Evolutionary conservation across 805 yeast genomes (phyloP).

Genomic region (Blastobotrys chiropterorum): DNA sequence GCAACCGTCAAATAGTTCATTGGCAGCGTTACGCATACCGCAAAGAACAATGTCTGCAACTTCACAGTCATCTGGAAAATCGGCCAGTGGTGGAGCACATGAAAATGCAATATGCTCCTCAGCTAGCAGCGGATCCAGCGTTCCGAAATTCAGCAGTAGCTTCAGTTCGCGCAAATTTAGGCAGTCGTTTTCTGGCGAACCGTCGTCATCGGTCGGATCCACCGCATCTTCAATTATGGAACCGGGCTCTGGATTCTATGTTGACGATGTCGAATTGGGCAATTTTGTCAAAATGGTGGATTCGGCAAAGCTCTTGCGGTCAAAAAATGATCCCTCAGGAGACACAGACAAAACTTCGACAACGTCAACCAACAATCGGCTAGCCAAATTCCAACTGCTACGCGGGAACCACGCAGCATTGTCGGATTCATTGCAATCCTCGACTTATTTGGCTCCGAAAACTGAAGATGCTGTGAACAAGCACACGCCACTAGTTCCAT

Average conservation of each 20-base stretch:
- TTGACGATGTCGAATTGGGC: constrained; percentile 44
- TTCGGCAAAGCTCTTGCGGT: constrained; percentile 42
- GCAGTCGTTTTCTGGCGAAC: constrained; percentile 32
- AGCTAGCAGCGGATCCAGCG: constrained; percentile 32
- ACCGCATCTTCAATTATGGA: constrained; percentile 23
- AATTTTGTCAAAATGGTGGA: constrained; percentile 71
- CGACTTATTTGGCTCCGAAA: constrained; percentile 13
- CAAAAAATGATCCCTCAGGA: too few relatives aligned
- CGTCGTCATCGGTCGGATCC: constrained; percentile 21
- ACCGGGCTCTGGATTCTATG: constrained; percentile 39
- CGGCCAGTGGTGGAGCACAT: too few relatives aligned
- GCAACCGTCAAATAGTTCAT: constrained; percentile 33
- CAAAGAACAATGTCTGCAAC: too few relatives aligned
- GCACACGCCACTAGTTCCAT: constrained; percentile 32
- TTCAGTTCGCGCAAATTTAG: constrained; percentile 32
- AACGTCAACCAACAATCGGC: constrained; percentile 19
- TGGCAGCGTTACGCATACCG: constrained; percentile 36
- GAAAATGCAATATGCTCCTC: constrained; percentile 17
- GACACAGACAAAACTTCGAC: constrained; percentile 25
- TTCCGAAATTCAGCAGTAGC: constrained; percentile 22
- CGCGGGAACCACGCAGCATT: constrained; percentile 29
- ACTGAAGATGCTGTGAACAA: constrained; percentile 13
- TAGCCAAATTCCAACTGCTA: constrained; percentile 31
- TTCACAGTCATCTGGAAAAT: too few relatives aligned
- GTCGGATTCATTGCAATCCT: constrained; percentile 31